These are phyloP conservation scores for Eleusine indica DNA, from an alignment of 176 grass and related monocot genomes.

Conservation along the genomic window DNA sequence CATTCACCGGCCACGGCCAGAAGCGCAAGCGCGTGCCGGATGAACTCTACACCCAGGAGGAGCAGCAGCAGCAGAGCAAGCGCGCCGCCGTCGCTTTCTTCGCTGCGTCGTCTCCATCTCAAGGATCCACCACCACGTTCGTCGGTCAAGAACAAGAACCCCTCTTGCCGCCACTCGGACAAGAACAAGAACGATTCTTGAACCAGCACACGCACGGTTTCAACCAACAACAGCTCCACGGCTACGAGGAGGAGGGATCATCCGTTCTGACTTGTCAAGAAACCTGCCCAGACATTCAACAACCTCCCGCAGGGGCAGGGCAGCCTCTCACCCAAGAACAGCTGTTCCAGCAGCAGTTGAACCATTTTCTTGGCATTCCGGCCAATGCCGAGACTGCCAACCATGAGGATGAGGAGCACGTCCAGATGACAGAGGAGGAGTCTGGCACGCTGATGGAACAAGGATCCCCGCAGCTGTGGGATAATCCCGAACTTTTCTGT, in stretches of 20 bases:
- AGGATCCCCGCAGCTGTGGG: background rate
- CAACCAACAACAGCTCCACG: too few species aligned
- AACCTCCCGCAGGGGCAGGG: background rate
- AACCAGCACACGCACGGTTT: background rate
- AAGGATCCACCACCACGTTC: background rate
- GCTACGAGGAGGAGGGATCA: background rate
- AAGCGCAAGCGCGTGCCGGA: conserved; percentile 21
- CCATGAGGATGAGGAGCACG: too few species aligned
- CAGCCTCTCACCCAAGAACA: background rate
- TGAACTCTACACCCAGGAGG: too few species aligned
- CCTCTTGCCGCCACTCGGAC: too few species aligned
- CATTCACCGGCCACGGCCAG: background rate
- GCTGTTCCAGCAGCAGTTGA: background rate
- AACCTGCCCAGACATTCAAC: background rate
- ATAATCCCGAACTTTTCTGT: background rate
- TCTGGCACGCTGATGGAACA: background rate
- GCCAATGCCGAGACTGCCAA: too few species aligned
- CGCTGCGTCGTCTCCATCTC: background rate
- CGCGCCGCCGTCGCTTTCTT: background rate
- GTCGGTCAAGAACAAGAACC: background rate
- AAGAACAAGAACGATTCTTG: background rate
- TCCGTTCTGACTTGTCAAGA: background rate
- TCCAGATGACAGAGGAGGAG: background rate
- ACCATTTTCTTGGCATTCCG: background rate
- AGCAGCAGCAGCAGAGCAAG: background rate